phyloP scores from a whole-genome alignment of 2,329 filamentous ascomycete species.

The Penicillium sp. region DNA sequence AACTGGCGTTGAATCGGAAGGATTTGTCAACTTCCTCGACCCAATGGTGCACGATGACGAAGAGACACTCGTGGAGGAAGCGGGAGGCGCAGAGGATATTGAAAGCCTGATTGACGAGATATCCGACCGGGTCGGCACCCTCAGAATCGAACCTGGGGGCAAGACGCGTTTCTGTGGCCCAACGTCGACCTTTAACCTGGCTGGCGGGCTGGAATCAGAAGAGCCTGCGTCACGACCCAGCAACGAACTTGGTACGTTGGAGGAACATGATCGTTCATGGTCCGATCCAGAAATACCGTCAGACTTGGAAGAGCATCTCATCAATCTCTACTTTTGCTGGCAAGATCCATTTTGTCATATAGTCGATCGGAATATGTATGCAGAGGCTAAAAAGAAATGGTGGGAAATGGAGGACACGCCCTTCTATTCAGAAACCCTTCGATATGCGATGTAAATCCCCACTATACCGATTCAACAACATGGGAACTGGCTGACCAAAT shows the following conservation, averaged over 20 bases:
- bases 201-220: slow-evolving; percentile 14
- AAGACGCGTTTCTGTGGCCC: slow-evolving; percentile 36
- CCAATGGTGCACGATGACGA: too few relatives aligned
- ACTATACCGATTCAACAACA: neutral
- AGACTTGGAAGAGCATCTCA: slow-evolving; percentile 36
- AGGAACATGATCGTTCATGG: slow-evolving; percentile 13
- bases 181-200: slow-evolving; percentile 33
- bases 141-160: slow-evolving; percentile 33
- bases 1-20: too few relatives aligned
- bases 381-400: slow-evolving; percentile 17
- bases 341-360: slow-evolving; percentile 40
- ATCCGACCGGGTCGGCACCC: slow-evolving; percentile 33
- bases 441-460: slow-evolving; percentile 25
- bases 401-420: slow-evolving; percentile 16
- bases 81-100: slow-evolving; percentile 1
- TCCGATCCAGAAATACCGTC: slow-evolving; percentile 26
- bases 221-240: neutral
- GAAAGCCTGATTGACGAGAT: slow-evolving; percentile 33
- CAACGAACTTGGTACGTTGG: too few relatives aligned
- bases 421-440: slow-evolving; percentile 27
- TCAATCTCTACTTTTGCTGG: slow-evolving; percentile 43
- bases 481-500: neutral
- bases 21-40: too few relatives aligned
- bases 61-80: neutral
- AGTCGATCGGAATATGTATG: slow-evolving; percentile 32